These are phyloP conservation scores for Amanita muscaria DNA, from an alignment of 768 basidiomycete species.

Conservation along the genomic window DNA sequence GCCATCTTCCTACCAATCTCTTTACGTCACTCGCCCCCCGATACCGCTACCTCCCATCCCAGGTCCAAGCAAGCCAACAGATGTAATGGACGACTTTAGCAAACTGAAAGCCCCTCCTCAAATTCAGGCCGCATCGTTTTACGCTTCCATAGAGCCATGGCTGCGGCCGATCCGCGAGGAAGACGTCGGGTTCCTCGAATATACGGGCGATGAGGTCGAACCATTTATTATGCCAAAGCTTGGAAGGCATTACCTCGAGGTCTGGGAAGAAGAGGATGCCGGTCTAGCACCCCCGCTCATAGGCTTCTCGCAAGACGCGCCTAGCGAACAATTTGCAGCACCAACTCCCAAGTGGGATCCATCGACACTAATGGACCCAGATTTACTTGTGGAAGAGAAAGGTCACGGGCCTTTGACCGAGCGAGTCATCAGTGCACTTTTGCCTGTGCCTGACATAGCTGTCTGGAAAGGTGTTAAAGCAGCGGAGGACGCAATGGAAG, in stretches of 20 bases:
- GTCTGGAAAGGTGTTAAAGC: constrained; percentile 76
- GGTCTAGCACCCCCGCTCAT: constrained; percentile 27
- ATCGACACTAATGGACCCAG: constrained; percentile 65
- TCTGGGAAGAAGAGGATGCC: constrained; percentile 91
- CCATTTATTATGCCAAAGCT: constrained; percentile 82
- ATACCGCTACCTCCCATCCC: constrained; percentile 55
- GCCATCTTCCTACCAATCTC: constrained; percentile 21
- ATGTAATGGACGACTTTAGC: constrained; percentile 86
- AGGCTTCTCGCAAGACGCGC: constrained; percentile 25
- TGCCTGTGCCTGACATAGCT: constrained; percentile 57
- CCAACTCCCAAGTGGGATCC: constrained; percentile 76
- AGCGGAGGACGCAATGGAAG: constrained; percentile 79
- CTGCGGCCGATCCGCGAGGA: constrained; percentile 87
- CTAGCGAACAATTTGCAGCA: constrained; percentile 31
- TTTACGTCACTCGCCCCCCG: constrained; percentile 50
- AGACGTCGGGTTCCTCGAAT: constrained; percentile 89
- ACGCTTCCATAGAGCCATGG: constrained; percentile 84
- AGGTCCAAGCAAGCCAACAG: constrained; percentile 77
- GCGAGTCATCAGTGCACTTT: constrained; percentile 64
- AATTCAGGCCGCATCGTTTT: constrained; percentile 67
- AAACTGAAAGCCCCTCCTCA: constrained; percentile 73
- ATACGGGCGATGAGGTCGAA: constrained; percentile 84
- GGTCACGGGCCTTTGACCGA: constrained; percentile 88
- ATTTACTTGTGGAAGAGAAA: constrained; percentile 62
- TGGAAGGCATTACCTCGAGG: constrained; percentile 78